Evolutionary conservation across 1,284 basidiomycete genomes (phyloP), one percentile per base, ranked within the genome.

Genomic region (Heterobasidion annosum): DNA sequence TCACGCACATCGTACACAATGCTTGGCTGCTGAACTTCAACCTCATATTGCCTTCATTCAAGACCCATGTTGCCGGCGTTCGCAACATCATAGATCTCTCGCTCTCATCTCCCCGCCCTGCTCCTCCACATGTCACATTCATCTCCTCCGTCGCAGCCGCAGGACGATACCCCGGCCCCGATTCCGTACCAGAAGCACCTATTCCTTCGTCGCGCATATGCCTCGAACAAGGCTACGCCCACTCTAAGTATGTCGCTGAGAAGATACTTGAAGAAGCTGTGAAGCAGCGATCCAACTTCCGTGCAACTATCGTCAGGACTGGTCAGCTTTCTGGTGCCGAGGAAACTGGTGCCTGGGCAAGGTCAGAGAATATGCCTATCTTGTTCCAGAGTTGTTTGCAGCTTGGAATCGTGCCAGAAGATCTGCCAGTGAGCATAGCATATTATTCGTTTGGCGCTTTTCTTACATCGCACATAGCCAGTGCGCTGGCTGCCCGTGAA

Each of bases 1-100:
- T 62, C 5, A 65, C 64, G 34, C 59, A 63, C 45, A 61, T 65
- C 43, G 58, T 65, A 34, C 64, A 65, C 50, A 54, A 53, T 33
- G 60, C 61, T 15, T 63, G 61, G 60, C 46, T 54, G 25, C 56
- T 63, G 15, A 60, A 62, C 50, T 62, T 61, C 59, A 61, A 61
- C 46, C 51, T 57, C 12, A 37, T 54, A 8, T 51, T 62, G 9
- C 44, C 56, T 3, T 55, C 53, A 15, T 62, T 61, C 50, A 57
- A 60, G 51, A 43, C 45, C 6, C 57, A 63, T 44, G 49, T 63
- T n/a, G 50, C 53, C 13, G 57, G 59, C 13, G 37, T 55, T 1
- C 57, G 54, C 0, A 34, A 59, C 42, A 53, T 61, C 4, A 53
- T 61, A 42, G 44, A 60, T 10, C 56, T 61, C 13, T 54, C 60